Evolutionary conservation across 371 early-diverging fungal species (phyloP).

Genomic region (Entomophthora muscae): DNA sequence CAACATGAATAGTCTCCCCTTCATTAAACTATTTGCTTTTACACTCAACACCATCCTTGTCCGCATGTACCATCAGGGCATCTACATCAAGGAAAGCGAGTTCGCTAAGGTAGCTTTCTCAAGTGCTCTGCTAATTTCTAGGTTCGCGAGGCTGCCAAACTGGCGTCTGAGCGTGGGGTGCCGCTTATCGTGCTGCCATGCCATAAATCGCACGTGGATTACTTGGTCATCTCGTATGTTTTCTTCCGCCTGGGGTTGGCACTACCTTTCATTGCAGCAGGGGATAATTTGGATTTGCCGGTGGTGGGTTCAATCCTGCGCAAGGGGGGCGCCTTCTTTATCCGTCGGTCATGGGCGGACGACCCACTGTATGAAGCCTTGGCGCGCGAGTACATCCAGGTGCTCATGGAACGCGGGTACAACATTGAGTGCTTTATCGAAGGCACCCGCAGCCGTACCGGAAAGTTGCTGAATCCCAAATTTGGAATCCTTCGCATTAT

Average conservation of each 20-base stretch:
- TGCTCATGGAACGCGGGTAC: slow-evolving; percentile 35
- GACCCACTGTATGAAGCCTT: slow-evolving; percentile 52
- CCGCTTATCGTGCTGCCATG: slow-evolving; percentile 68
- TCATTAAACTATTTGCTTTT: slow-evolving; percentile 47
- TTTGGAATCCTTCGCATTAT: slow-evolving; percentile 69
- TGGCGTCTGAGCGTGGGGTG: slow-evolving; percentile 42
- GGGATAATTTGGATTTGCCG: slow-evolving; percentile 74
- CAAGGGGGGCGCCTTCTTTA: slow-evolving; percentile 63
- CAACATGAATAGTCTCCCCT: slow-evolving; percentile 39
- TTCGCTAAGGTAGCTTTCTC: slow-evolving; percentile 49
- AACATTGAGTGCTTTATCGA: slow-evolving; percentile 78
- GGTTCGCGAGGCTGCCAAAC: slow-evolving; percentile 40
- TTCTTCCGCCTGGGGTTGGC: slow-evolving; percentile 67
- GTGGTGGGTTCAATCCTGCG: slow-evolving; percentile 48
- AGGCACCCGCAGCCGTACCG: slow-evolving; percentile 61
- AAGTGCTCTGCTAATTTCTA: slow-evolving; percentile 12
- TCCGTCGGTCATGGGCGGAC: slow-evolving; percentile 63
- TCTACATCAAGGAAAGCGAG: slow-evolving; percentile 67
- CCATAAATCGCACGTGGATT: slow-evolving; percentile 83
- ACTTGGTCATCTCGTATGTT: slow-evolving; percentile 66
- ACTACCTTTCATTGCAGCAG: slow-evolving; percentile 76
- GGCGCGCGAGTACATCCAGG: slow-evolving; percentile 53
- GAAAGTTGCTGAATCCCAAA: slow-evolving; percentile 61
- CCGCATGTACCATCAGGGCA: slow-evolving; percentile 64
- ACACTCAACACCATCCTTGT: slow-evolving; percentile 53